A percentile compares a stretch with the other conserved stretches of the same genome.
These are phyloP conservation scores for Sabuloglossum arenarium DNA, from an alignment of 495 filamentous ascomycete species.

Conservation along the genomic window DNA sequence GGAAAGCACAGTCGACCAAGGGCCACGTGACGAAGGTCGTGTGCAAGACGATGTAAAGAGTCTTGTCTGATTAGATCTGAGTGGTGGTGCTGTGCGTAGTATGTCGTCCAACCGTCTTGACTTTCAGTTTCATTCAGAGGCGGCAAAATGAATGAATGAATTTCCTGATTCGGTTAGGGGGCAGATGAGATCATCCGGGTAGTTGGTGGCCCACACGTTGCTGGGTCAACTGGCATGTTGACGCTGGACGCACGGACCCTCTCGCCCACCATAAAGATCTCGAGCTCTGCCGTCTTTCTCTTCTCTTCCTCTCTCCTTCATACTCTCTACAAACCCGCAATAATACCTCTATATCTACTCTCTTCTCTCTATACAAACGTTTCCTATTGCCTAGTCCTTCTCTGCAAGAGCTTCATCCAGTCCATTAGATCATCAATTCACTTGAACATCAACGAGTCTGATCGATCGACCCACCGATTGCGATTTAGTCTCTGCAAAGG, in stretches of 20 bases:
- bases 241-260: background rate
- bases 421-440: slow-evolving; percentile 20
- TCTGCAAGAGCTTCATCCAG: slow-evolving; percentile 11
- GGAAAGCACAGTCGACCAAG: background rate
- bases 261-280: background rate
- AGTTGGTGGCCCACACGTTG: background rate
- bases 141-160: background rate
- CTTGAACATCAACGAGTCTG: slow-evolving; percentile 4
- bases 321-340: background rate
- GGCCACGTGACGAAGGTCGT: background rate
- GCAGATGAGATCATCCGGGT: background rate
- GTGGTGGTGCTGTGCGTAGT: no score
- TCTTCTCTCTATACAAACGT: slow-evolving; percentile 11
- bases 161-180: background rate
- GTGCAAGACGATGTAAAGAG: background rate
- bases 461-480: slow-evolving; percentile 22
- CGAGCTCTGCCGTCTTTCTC: no score
- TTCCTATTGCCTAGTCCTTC: background rate
- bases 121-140: background rate
- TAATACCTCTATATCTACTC: slow-evolving; percentile 9
- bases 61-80: background rate
- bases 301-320: background rate
- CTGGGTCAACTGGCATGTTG: background rate
- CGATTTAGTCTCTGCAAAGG: slow-evolving; percentile 11
- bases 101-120: background rate